phyloP scores from a whole-genome alignment of 164 flowering plant species.

The Berberis thunbergii region DNA sequence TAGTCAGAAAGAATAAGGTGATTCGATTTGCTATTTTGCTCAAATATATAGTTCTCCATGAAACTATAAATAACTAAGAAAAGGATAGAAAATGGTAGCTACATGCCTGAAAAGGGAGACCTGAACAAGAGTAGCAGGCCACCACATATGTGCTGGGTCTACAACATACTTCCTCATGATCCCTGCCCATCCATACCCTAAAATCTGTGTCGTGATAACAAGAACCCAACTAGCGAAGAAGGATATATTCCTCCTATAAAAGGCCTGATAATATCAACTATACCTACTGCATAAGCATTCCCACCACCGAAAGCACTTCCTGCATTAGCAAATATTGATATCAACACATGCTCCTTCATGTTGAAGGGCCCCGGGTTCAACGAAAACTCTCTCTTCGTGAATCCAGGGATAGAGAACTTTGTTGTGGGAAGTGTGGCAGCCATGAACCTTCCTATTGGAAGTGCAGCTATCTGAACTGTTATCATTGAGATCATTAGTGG shows the following conservation, averaged over 20 bases:
- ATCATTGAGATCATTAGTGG: too few species aligned
- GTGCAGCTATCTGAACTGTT: too few species aligned
- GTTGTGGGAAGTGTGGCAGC: conserved; percentile 33
- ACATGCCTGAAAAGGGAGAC: conserved; percentile 45
- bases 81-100: neutral
- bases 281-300: conserved; percentile 54
- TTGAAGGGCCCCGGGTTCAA: conserved; percentile 69
- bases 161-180: conserved; percentile 41
- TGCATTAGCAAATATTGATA: conserved; percentile 61
- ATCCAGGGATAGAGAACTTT: conserved; percentile 30
- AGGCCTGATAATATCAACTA: conserved; percentile 53
- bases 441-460: conserved; percentile 7
- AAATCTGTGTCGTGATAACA: conserved; percentile 53
- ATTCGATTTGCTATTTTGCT: neutral
- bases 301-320: conserved; percentile 54
- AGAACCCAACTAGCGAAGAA: conserved; percentile 60
- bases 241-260: conserved; percentile 45
- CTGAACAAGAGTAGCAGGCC: conserved; percentile 51
- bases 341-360: conserved; percentile 61
- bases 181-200: conserved; percentile 68
- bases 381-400: conserved; percentile 27
- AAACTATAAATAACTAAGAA: neutral
- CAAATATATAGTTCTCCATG: too few species aligned
- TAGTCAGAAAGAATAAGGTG: neutral
- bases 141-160: conserved; percentile 63